Evolutionary conservation across 768 basidiomycete genomes (phyloP).

Genomic region (Leccinum variicolor): DNA sequence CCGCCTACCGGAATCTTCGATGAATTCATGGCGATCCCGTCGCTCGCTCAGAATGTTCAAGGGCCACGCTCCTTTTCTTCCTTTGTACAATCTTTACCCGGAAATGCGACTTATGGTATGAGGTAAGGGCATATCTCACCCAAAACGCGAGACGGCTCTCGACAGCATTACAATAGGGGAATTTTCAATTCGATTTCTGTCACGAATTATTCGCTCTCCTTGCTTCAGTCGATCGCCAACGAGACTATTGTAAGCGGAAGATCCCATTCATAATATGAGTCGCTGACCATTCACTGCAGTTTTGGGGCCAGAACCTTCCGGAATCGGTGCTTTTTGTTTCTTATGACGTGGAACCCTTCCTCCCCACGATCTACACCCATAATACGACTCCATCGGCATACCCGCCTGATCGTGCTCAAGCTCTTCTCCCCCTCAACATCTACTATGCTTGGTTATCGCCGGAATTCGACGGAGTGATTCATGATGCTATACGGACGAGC

Average conservation of each 20-base stretch:
- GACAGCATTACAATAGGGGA: not conserved
- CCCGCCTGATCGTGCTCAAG: conserved; percentile 38
- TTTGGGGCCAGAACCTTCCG: conserved; percentile 5
- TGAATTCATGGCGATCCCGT: conserved; percentile 22
- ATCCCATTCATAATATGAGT: not conserved
- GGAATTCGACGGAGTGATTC: conserved; percentile 16
- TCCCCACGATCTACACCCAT: conserved; percentile 38
- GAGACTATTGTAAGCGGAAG: conserved; percentile 13
- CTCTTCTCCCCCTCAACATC: conserved; percentile 43
- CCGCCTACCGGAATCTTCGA: conserved; percentile 21
- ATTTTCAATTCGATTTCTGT: conserved; percentile 10
- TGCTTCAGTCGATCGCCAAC: conserved; percentile 15
- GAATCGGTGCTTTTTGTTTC: conserved; percentile 1
- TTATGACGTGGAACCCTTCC: conserved; percentile 48
- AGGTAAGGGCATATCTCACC: not conserved
- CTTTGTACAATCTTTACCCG: conserved; percentile 6
- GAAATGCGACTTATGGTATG: not conserved
- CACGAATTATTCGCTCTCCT: conserved; percentile 5
- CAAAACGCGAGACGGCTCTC: not conserved
- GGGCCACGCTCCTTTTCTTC: conserved; percentile 15
- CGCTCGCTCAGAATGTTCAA: not conserved
- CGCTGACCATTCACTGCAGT: conserved; percentile 10
- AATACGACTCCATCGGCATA: conserved; percentile 39
- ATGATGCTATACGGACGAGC: conserved; percentile 36
- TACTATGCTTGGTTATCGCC: conserved; percentile 28